phyloP scores from a whole-genome alignment of 140 eudicot species.

The Stevia rebaudiana region DNA sequence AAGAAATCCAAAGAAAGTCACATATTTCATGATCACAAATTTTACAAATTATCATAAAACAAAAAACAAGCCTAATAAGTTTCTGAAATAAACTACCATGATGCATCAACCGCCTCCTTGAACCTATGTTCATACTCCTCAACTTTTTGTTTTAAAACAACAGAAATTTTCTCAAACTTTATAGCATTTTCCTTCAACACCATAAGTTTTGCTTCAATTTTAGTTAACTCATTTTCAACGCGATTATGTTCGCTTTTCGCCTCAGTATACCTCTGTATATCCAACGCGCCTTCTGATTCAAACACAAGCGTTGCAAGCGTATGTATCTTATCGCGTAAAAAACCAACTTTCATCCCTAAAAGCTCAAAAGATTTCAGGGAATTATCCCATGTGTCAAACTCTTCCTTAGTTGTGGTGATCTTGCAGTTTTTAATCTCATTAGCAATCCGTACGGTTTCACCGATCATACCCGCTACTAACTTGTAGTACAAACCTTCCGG shows the following conservation, averaged over 20 bases:
- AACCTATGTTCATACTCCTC: constrained; percentile 40
- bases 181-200: constrained; percentile 38
- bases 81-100: constrained; percentile 36
- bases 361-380: constrained; percentile 50
- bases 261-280: constrained; percentile 29
- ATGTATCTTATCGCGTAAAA: constrained; percentile 35
- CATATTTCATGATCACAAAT: not conserved
- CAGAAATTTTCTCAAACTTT: constrained; percentile 27
- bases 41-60: not conserved
- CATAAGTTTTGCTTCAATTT: constrained; percentile 34
- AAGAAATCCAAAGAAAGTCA: constrained; percentile 7
- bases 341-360: constrained; percentile 65
- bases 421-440: constrained; percentile 19
- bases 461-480: constrained; percentile 26
- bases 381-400: constrained; percentile 57
- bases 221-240: constrained; percentile 35
- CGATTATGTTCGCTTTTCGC: constrained; percentile 30
- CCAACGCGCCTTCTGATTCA: constrained; percentile 36
- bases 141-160: constrained; percentile 33
- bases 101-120: constrained; percentile 46
- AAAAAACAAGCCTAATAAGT: not conserved
- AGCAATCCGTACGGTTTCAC: constrained; percentile 29
- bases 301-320: constrained; percentile 31
- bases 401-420: constrained; percentile 39
- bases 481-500: constrained; percentile 17